Evolutionary conservation across 495 filamentous ascomycete species (phyloP), one percentile per base, ranked within the genome.

Genomic region (Aspergillus cavernicola): DNA sequence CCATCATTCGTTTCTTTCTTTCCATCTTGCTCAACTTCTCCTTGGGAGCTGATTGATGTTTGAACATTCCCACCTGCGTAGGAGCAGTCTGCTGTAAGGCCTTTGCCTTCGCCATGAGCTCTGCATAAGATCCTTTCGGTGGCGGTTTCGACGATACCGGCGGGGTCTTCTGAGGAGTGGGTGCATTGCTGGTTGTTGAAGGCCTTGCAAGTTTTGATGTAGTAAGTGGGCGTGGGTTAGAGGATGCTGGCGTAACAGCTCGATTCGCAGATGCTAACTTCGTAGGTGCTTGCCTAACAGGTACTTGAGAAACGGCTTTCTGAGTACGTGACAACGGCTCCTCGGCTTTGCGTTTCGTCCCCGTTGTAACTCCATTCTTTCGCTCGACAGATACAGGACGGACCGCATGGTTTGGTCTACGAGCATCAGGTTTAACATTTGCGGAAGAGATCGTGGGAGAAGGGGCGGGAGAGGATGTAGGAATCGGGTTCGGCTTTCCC

Each of bases 301-400:
- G 12, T 16, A 44, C 24, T 38, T 62, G 62, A 26, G 20, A 49
- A 22, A 59, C 60, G 19, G 67, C 65, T 38, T 66, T 67, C 23
- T 59, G 41, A 10, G 61, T 63, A 39, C 66, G 66, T 31, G 58
- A 53, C 20, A 75, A 53, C 45, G 65, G 62, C 6, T 73, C 73
- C 44, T 76, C 73, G 28, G 73, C 73, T 56, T 75, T 76, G 33
- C 73, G 66, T 60, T 76, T 76, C 9, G 57, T 71, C 31, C 71
- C 71, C 45, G 60, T 50, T 33, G 51, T 49, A 9, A 39, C 19
- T n/a, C 35, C 42, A 53, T 55, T 59, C 36, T 59, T 62, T 6
- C 50, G 60, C 41, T 62, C 53, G 13, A 53, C 45, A 15, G 59
- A 35, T 20, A 49, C 48, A 49, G 49, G 45, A 13, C 51, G 60